Base-by-base conservation (phyloP, 768 basidiomycete species). In the Megacollybia marginata region DNA sequence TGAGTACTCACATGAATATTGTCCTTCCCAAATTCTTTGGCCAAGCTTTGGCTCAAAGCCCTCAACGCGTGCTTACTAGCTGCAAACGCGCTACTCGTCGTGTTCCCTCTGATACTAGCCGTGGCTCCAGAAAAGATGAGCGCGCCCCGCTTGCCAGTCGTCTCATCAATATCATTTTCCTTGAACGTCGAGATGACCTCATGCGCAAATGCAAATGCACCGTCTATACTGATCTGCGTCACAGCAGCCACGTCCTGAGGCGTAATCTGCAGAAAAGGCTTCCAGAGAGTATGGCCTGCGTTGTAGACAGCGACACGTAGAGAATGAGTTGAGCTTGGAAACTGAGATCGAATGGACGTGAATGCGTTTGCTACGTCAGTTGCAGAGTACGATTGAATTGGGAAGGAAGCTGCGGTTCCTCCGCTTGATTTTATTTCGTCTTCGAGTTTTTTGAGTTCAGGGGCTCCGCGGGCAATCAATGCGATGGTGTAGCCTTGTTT, bases 51-150 rank as follows among this genome's bases (percentile, higher is more conserved):
- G 0, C 78, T 75, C 44, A 88, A 66, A 0, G 80, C 81, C 36
- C 85, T 68, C 34, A 79, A 33, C 3, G 76, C 85, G 47, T 75
- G 78, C 59, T 87, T 88, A 0, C 77, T 76, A 4, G 83, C 78
- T 5, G 85, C 70, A 55, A 86, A 81, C 3, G 71, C 75, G 46
- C 81, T 81, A 0, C 82, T 85, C 0, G 63, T 65, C 1, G 67
- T 65, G 48, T 85, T 85, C 5, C 85, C 86, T 49, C 85, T 66
- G 16, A 76, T 49, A 47, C 79, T 72, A 6, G 85, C 81, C 7
- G 86, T 87, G 2, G 86, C 85, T 0, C 85, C 83, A 0, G 85
- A 88, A 58, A 87, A 85, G 12, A 85, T 73, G 44, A 88, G 62
- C 0, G 80, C 76, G 7, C 86, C 87, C 23, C 74, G 70, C 58